Evolutionary conservation across 208 protist species (phyloP), one percentile per base, ranked within the genome.

Genomic region (Acanthamoeba comandoni): DNA sequence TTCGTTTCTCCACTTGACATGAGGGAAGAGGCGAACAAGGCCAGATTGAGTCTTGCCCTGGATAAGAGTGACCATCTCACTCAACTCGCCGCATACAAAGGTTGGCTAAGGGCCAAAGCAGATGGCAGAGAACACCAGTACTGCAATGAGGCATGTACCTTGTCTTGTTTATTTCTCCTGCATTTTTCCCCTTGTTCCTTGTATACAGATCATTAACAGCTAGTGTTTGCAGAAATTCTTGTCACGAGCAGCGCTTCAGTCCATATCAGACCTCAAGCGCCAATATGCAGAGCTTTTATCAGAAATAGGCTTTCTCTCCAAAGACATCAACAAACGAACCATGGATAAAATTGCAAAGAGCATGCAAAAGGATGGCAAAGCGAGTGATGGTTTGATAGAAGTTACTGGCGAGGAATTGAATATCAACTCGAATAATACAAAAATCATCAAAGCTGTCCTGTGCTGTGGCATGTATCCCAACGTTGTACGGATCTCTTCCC

Each of bases 381-480:
- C 22, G 1, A 69, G 79, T 43, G 79, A 87, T 26, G 79, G 79
- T 24, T 53, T 87, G 58, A 35, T 17, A 22, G 79, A 87, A 39
- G 52, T 49, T 60, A 62, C 58, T 15, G 79, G 79, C 11, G 24
- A 31, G 58, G 24, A 35, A 26, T 49, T 62, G 39, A 87, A 87
- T n/a, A 17, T 17, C 52, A 87, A 87, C 79, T 11, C 79, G 13
- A 22, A 69, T 19, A 69, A 87, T 35, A 62, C 55, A 49, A 53
- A 60, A 11, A 24, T 97, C 75, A 96, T 98, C 73, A 93, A 97
- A 24, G 96, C 97, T 0, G 97, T 97, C 26, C 85, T 99, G 4
- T 97, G 97, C 48, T 97, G 97, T n/a, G 98, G 97, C 9, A 96
- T 98, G 22, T 98, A 98, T 94, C 97, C 97, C n/a, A 98, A 98